Evolutionary conservation across 2,329 filamentous ascomycete genomes (phyloP), one percentile per base, ranked within the genome.

Genomic region (Fusarium albidum): DNA sequence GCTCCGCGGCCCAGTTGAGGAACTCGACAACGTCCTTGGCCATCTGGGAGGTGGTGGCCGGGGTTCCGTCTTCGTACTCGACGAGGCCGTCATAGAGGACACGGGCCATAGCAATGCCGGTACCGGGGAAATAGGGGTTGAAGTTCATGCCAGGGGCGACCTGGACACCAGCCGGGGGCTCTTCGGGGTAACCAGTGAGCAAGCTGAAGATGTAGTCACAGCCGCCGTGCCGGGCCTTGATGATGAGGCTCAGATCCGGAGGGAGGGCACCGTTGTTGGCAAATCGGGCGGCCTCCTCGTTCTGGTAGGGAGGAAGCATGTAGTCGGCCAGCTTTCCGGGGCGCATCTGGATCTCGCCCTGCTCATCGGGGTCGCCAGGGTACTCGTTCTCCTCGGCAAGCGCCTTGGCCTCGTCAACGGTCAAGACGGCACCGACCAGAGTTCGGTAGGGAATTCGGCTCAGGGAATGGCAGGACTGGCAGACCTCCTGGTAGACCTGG

Each of bases 111-210:
- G 91, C 95, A 76, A 99, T 99, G 74, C 94, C 94, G 68, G 95
- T 98, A 73, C 95, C 95, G 52, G 95, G 95, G 88, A 99, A 99
- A 85, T 97, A 99, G 57, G 95, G 95, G 86, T 99, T 99, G 87
- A 99, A 99, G 88, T 98, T 97, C 79, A 99, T 88, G 71, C 95
- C 95, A 58, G 88, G 86, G 69, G 87, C 88, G 55, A 99, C 89
- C 69, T 84, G 80, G 59, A 91, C 92, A 74, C 95, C 95, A 44
- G 95, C 91, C 47, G 95, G 95, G 55, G 92, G 84, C 80, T 99
- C 95, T 67, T 99, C 95, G 56, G 95, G 95, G 79, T 99, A 99
- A 68, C 95, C 95, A 50, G 95, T 99, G 73, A 99, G 81, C 76
- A 99, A 84, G 76, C 82, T 92, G 86, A 98, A 99, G 81, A 99